A percentile compares a stretch with the other conserved stretches of the same genome.
Conservation (phyloP, 2,329 filamentous ascomycete species). For the Raffaelea arxii region DNA sequence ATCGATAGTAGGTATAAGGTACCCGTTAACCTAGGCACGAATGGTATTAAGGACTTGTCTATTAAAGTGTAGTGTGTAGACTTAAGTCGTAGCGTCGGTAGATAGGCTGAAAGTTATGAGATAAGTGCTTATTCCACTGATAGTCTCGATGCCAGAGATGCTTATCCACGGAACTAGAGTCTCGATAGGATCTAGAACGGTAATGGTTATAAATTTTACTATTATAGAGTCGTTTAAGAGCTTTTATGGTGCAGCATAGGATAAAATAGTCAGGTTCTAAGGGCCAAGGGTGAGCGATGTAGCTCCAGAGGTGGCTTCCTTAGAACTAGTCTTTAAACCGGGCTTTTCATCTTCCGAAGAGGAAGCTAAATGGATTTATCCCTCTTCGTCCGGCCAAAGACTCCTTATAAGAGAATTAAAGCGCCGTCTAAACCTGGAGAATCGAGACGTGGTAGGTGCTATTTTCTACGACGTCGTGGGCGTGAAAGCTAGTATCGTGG, state of each 20-base stretch:
- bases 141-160: slow-evolving; percentile 1
- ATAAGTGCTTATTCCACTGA: slow-evolving; percentile 10
- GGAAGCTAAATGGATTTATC: slow-evolving; percentile 2
- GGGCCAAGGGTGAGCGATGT: background rate
- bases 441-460: background rate
- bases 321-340: slow-evolving; percentile 1
- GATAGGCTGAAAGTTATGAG: slow-evolving; percentile 3
- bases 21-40: slow-evolving; percentile 9
- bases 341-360: slow-evolving; percentile 3
- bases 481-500: slow-evolving; percentile 7
- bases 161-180: slow-evolving; percentile 8
- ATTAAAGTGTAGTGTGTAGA: slow-evolving; percentile 8
- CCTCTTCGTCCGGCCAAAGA: background rate
- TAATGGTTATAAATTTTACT: slow-evolving; percentile 5
- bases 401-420: background rate
- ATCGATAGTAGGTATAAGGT: slow-evolving; percentile 6
- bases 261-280: slow-evolving; percentile 3
- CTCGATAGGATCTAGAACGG: slow-evolving; percentile 3
- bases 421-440: background rate
- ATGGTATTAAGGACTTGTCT: slow-evolving; percentile 6
- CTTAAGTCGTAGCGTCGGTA: background rate
- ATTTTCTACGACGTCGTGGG: slow-evolving; percentile 5
- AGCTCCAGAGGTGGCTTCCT: slow-evolving; percentile 1
- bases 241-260: background rate
- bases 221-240: slow-evolving; percentile 7